phyloP scores from a whole-genome alignment of 1,139 yeast genomes.

The Suhomyces maxii region DNA sequence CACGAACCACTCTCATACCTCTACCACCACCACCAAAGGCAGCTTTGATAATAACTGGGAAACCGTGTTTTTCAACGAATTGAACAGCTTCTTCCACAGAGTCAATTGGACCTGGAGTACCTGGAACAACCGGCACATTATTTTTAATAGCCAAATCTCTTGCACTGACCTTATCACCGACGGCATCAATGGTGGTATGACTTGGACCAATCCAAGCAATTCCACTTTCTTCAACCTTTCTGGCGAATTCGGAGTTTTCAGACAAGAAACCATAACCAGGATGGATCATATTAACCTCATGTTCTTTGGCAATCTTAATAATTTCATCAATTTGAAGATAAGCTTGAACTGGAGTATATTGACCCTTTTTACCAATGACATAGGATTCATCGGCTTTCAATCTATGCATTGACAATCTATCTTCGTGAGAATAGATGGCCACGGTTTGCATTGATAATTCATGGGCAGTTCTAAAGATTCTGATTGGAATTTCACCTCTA shows the following conservation, averaged over 20 bases:
- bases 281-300: constrained; percentile 92
- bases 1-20: constrained; percentile 99
- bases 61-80: constrained; percentile 83
- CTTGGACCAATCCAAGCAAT: constrained; percentile 98
- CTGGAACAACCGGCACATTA: constrained; percentile 93
- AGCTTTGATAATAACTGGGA: constrained; percentile 96
- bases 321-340: constrained; percentile 95
- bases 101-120: constrained; percentile 96
- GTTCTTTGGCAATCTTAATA: constrained; percentile 82
- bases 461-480: constrained; percentile 96
- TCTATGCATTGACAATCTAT: constrained; percentile 91
- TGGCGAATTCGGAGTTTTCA: constrained; percentile 93
- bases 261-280: constrained; percentile 98
- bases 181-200: constrained; percentile 85
- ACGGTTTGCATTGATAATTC: constrained; percentile 97
- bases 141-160: constrained; percentile 80
- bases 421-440: constrained; percentile 96
- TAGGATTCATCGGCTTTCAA: constrained; percentile 91
- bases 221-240: constrained; percentile 86
- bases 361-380: constrained; percentile 86
- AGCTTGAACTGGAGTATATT: constrained; percentile 94
- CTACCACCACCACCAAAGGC: constrained; percentile 99
- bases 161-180: constrained; percentile 97
- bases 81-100: constrained; percentile 70
- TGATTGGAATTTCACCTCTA: constrained; percentile 90